Percentiles rank a stretch among this genome's conserved stretches.
phyloP scores from a whole-genome alignment of 2,329 filamentous ascomycete species.

The Spiromastix sp. region DNA sequence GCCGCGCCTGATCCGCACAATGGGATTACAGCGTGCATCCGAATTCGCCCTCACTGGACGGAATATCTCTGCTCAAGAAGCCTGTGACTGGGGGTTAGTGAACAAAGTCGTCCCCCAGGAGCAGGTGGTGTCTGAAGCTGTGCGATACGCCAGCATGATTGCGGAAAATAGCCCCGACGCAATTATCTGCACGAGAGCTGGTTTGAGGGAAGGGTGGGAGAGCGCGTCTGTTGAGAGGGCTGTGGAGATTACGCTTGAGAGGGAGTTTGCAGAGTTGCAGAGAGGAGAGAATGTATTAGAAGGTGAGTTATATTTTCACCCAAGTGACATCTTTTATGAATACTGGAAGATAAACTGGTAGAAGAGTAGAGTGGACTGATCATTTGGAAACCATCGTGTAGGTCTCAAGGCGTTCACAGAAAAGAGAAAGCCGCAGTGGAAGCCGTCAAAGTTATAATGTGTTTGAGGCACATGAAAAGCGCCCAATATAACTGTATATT shows the following conservation, averaged over 20 bases:
- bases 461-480: too few relatives aligned
- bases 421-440: constrained; percentile 59
- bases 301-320: too few relatives aligned
- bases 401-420: constrained; percentile 65
- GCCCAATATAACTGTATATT: too few relatives aligned
- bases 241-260: constrained; percentile 46
- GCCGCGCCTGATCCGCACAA: constrained; percentile 53
- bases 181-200: constrained; percentile 61
- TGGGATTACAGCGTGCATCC: constrained; percentile 58
- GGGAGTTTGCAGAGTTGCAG: constrained; percentile 50
- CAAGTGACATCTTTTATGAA: too few relatives aligned
- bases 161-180: constrained; percentile 62
- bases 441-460: constrained; percentile 29
- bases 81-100: constrained; percentile 57
- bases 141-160: constrained; percentile 52
- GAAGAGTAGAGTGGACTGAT: too few relatives aligned
- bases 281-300: constrained; percentile 64
- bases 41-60: constrained; percentile 63
- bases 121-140: constrained; percentile 32
- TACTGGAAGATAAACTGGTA: too few relatives aligned
- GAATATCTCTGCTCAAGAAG: constrained; percentile 48
- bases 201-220: constrained; percentile 64
- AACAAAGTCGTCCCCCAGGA: constrained; percentile 49
- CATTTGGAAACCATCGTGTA: too few relatives aligned
- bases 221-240: constrained; percentile 53